phyloP scores from a whole-genome alignment of 2,329 filamentous ascomycete genomes.

The Coniochaeta ligniaria region DNA sequence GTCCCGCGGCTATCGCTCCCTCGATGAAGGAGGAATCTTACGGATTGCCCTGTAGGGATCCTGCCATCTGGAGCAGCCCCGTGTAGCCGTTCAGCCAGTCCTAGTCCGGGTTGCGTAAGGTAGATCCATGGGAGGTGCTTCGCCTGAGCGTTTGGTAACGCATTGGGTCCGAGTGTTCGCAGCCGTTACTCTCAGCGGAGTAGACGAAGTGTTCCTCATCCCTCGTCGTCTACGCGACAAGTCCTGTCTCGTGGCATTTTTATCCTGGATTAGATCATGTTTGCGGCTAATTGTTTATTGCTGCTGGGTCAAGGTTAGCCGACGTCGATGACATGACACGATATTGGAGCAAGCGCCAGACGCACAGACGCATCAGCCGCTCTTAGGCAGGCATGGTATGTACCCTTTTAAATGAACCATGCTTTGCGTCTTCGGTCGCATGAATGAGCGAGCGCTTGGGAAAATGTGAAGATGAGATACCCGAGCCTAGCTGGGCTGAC shows the following conservation, averaged over 20 bases:
- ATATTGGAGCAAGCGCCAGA: not conserved
- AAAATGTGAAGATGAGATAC: not conserved
- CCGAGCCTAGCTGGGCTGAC: not conserved
- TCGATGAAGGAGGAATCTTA: no score
- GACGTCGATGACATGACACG: not conserved
- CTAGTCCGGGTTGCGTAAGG: no score
- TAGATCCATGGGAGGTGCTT: no score
- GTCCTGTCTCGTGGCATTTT: not conserved
- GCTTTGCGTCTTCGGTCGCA: not conserved
- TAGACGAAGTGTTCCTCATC: not conserved
- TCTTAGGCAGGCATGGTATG: not conserved
- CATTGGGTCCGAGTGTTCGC: not conserved
- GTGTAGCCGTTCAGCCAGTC: no score
- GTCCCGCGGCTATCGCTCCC: not conserved
- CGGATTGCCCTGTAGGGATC: no score
- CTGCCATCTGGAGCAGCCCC: no score
- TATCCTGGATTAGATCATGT: not conserved
- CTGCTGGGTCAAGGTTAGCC: not conserved
- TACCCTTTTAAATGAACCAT: not conserved
- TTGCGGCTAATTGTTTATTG: not conserved
- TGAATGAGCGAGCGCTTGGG: not conserved
- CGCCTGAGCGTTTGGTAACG: not conserved
- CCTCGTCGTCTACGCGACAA: not conserved
- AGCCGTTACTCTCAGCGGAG: not conserved
- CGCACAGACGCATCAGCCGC: not conserved